Conservation (phyloP, 1,139 yeast genomes). For the Saccharomycopsis hybrid region DNA sequence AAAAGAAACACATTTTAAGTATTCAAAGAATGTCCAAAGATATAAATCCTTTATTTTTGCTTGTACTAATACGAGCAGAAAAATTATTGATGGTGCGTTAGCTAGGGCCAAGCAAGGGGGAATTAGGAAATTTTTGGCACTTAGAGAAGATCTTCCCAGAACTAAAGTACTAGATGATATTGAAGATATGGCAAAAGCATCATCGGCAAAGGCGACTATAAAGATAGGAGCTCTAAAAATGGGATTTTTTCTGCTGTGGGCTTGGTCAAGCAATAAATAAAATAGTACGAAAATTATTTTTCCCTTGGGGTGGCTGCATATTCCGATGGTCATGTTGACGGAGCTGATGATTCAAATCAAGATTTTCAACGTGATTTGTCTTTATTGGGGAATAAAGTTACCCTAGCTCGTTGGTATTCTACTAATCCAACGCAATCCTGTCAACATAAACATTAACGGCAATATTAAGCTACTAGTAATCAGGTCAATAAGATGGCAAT, state of each 20-base stretch:
- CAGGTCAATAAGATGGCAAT: too few species aligned
- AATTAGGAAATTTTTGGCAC: conserved; percentile 79
- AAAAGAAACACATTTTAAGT: conserved; percentile 77
- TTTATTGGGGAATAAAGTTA: conserved; percentile 71
- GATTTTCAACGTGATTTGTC: conserved; percentile 62
- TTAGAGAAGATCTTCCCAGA: conserved; percentile 93
- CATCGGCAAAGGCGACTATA: too few species aligned
- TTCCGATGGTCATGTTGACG: conserved; percentile 90
- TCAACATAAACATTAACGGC: too few species aligned
- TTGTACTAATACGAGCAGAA: conserved; percentile 84
- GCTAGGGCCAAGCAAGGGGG: conserved; percentile 67
- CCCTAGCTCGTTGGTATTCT: neutral
- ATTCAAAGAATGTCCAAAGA: conserved; percentile 69
- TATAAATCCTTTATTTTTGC: conserved; percentile 82
- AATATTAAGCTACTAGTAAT: too few species aligned
- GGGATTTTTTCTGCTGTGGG: conserved; percentile 70
- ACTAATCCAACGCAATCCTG: too few species aligned
- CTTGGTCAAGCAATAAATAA: conserved; percentile 68
- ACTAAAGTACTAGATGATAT: conserved; percentile 60
- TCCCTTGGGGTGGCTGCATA: conserved; percentile 92
- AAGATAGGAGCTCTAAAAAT: conserved; percentile 20
- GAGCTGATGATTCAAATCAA: conserved; percentile 58
- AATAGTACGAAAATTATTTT: conserved; percentile 65
- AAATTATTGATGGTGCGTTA: conserved; percentile 73
- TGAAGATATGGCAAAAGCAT: conserved; percentile 17